Base-by-base conservation (phyloP, 2,329 filamentous ascomycete species). In the Alternaria arbusti region DNA sequence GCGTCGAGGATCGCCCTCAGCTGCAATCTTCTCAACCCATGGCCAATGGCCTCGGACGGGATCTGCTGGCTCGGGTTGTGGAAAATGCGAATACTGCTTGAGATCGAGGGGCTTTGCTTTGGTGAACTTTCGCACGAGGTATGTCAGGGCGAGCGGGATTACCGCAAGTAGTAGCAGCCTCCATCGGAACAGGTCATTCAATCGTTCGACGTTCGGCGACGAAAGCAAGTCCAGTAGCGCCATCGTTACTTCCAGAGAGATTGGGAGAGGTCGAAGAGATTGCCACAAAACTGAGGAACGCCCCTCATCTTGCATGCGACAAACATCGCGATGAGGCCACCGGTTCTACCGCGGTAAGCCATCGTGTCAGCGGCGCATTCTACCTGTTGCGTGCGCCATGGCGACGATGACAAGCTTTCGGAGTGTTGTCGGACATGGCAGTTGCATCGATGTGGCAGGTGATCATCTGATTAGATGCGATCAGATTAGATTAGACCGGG, bases 11-110 rank as follows among this genome's bases (percentile, higher is more conserved):
- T 70, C 68, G 5, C 68, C 68, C 44, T 59, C 55, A 0, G n/a
- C 66, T 8, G 63, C 68, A 13, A 59, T 54, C 12, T 59, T 69
- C 43, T 69, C 68, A 1, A 70, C 56, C 68, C 68, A 70, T 66
- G 68, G 51, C 64, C 66, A 69, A 28, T 70, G 68, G 1, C 66
- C 68, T 44, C 66, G 62, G 10, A 64, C 30, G 5, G 66, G 58
- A 13, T 70, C 66, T 43, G 66, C 64, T 45, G 56, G 57, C 56
- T 61, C 68, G 5, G 68, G 68, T 15, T 70, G 68, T 6, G 68
- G 66, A 36, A 70, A 66, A 23, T 69, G 68, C 13, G 64, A 57
- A 50, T 67, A 67, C 17, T 66, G 56, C 46, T 57, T 63, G 23
- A 69, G 59, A 44, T 66, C 64, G 43, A 66, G 15, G 17, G 43